Evolutionary conservation across 148 eudicot genomes (phyloP), one percentile per base, ranked within the genome.

Genomic region (Nepenthes gracilis): DNA sequence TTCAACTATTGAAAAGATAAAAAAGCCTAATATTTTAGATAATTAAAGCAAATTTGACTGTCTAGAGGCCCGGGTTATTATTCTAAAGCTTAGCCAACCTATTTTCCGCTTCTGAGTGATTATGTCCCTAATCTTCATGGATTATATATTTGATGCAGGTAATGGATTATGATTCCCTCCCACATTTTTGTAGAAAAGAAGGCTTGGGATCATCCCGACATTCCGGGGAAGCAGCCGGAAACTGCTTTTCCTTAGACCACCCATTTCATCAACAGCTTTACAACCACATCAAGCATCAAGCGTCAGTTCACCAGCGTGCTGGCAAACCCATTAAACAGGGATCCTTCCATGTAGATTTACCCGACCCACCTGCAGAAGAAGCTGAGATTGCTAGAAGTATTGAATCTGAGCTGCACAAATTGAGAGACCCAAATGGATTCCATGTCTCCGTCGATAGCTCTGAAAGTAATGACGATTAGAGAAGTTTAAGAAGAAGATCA

Each of bases 161-260:
- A 48, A 89, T 94, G 99, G 99, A 94, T 72, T 89, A 89, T 52
- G 83, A 78, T 37, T 81, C 90, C 33, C 95, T 94, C 54, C 99
- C 99, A 11, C 99, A 89, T 64, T 94, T 94, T 71, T 94, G 99
- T 75, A 81, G 75, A 79, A 82, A 75, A 77, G 90, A 84, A 80
- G 95, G 97, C 3, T 93, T 97, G 2, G 99, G 99, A 63, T 80
- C 82, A 33, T 85, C 95, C 53, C 64, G 81, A 54, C 74, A 83
- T 69, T 77, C 83, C n/a, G 86, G 87, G 68, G 81, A 77, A 14
- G 92, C 85, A 65, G 65, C 62, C 9, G 77, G 75, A 51, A 80
- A 80, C 63, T 90, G 80, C 67, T 83, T 61, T 70, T 84, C 88
- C 15, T 72, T 80, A 45, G 95, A 87, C 65, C 95, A 87, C 56